Percentiles rank a stretch among this genome's conserved stretches.
Conservation (phyloP, 179 eudicot species). For the Silene vulgaris region DNA sequence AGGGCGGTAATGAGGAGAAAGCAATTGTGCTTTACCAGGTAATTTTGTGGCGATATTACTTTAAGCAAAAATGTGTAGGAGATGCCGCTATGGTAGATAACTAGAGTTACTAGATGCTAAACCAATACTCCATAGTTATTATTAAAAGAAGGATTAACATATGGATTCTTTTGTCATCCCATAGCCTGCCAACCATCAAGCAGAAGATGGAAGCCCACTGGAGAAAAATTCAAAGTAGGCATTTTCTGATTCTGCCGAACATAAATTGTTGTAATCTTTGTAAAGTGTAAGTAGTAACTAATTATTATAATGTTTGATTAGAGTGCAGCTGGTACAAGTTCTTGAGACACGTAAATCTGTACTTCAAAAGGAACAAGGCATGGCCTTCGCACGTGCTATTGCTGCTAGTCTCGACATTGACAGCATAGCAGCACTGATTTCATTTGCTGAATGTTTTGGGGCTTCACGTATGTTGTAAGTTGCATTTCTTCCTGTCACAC, state of each 20-base stretch:
- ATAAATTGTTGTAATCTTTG: neutral
- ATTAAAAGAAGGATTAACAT: neutral
- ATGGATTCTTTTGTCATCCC: slow-evolving; percentile 19
- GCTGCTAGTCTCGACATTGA: slow-evolving; percentile 91
- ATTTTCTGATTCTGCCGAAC: slow-evolving; percentile 17
- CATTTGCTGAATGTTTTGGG: slow-evolving; percentile 85
- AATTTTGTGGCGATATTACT: slow-evolving; percentile 18
- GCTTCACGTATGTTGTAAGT: slow-evolving; percentile 89
- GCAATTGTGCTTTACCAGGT: slow-evolving; percentile 94
- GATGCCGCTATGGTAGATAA: too few species aligned
- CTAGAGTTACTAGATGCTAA: too few species aligned
- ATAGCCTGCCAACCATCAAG: slow-evolving; percentile 52
- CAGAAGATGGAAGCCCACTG: slow-evolving; percentile 43
- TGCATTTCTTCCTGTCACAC: slow-evolving; percentile 9
- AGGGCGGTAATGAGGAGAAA: slow-evolving; percentile 42
- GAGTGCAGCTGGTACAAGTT: slow-evolving; percentile 78
- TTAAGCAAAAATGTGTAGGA: too few species aligned
- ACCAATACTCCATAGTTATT: too few species aligned
- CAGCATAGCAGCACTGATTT: slow-evolving; percentile 50
- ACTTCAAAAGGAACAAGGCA: slow-evolving; percentile 92
- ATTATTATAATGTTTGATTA: slow-evolving; percentile 33
- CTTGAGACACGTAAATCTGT: slow-evolving; percentile 79
- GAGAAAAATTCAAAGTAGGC: slow-evolving; percentile 72
- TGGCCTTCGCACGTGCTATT: slow-evolving; percentile 98
- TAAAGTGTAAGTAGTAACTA: slow-evolving; percentile 17